Evolutionary conservation across 768 basidiomycete genomes (phyloP).

Genomic region (Tricholoma matsutake): DNA sequence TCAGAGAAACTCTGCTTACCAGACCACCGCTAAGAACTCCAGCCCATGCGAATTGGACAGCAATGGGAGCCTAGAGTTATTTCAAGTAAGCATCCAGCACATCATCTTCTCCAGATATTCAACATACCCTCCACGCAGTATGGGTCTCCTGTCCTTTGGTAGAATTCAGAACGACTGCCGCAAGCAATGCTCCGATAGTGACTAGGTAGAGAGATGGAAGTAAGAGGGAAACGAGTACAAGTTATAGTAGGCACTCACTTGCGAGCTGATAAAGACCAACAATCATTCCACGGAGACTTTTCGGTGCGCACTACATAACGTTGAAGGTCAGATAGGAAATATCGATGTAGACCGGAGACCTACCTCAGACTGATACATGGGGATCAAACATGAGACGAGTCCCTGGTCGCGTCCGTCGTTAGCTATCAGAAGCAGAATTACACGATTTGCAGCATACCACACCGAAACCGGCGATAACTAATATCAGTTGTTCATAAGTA

Average conservation of each 20-base stretch:
- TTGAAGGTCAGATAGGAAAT: not conserved
- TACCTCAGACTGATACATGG: conserved; percentile 52
- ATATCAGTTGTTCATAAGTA: conserved; percentile 29
- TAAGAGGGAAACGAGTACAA: conserved; percentile 11
- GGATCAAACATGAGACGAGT: conserved; percentile 64
- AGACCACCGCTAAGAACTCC: conserved; percentile 68
- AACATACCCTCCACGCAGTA: conserved; percentile 41
- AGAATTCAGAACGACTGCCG: conserved; percentile 63
- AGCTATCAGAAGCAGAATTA: conserved; percentile 9
- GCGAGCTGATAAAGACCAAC: conserved; percentile 40
- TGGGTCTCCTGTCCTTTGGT: conserved; percentile 51
- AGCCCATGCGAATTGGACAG: conserved; percentile 81
- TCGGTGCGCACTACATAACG: conserved; percentile 47
- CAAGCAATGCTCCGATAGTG: conserved; percentile 75
- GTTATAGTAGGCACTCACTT: conserved; percentile 10
- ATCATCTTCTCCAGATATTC: too few relatives aligned
- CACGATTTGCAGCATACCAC: conserved; percentile 31
- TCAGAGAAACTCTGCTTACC: conserved; percentile 11
- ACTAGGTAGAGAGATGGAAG: conserved; percentile 55
- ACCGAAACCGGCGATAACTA: conserved; percentile 74
- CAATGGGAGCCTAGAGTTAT: conserved; percentile 43
- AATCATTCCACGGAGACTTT: conserved; percentile 71
- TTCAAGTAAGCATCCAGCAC: not conserved
- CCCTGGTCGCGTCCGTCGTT: conserved; percentile 26
- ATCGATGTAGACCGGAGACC: conserved; percentile 7